Base-by-base conservation (phyloP, 2,329 filamentous ascomycete genomes). In the Colletotrichum aenigma region DNA sequence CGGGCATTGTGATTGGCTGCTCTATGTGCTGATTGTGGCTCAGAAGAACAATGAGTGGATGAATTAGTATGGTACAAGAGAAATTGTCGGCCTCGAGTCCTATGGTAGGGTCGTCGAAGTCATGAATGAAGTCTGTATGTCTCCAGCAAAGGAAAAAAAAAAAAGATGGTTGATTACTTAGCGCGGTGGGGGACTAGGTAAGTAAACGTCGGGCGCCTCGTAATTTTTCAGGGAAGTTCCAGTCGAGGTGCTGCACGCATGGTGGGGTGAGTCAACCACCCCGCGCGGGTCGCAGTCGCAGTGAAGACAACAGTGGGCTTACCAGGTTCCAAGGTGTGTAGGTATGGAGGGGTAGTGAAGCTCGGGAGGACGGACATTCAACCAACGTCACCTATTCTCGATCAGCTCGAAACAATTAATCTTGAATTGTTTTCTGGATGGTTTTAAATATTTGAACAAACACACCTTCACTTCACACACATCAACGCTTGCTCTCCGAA, bases 401-500 rank as follows among this genome's bases (percentile, higher is more conserved):
- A 52, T 13, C n/a, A 52, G 43, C n/a, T 52, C 43, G 43, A 21
- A 52, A 21, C 6, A 21, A 52, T 13, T 13, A 10, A 21, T 21
- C 43, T 28, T 18, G 24, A 18, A 26, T 28, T 28, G 8, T 9
- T 28, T 12, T 26, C 21, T 58, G 24, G 16, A 58, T 58, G 24
- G 16, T 15, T 9, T 28, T 18, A 87, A 64, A 30, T 32, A 5
- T n/a, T 30, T 32, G 43, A 13, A 58, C 3, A 9, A 15, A 62
- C 6, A 62, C 30, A 32, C 32, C n/a, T 34, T 73, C 36, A 75
- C 66, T 69, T 74, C 7, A 97, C 84, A 84, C 96, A 98, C 85
- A 97, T 91, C 72, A 96, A 83, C 6, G 95, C 93, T 80, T 96
- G 91, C 71, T 96, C 93, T 3, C 96, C 96, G 87, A 98, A 98